These are phyloP conservation scores for Gelatoporia subvermispora DNA, from an alignment of 768 basidiomycete species.

Conservation along the genomic window DNA sequence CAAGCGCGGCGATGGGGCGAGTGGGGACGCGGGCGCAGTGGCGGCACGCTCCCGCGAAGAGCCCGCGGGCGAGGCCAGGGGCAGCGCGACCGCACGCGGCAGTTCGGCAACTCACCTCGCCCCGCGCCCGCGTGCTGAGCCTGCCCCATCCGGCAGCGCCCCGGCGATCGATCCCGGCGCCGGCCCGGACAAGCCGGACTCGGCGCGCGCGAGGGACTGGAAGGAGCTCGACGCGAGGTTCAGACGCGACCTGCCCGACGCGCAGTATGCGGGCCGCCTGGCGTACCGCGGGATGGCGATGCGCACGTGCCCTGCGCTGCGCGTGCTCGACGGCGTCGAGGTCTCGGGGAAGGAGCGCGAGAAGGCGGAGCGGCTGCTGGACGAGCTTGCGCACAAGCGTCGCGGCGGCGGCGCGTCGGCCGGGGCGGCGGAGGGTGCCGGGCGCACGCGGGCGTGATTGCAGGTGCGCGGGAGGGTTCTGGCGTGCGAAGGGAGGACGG, in stretches of 20 bases:
- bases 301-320: slow-evolving; percentile 61
- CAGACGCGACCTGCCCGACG: slow-evolving; percentile 86
- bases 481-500: not conserved
- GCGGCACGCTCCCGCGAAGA: not conserved
- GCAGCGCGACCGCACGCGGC: slow-evolving; percentile 2
- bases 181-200: not conserved
- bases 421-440: no score
- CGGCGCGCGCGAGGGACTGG: slow-evolving; percentile 41
- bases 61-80: not conserved
- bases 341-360: slow-evolving; percentile 79
- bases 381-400: slow-evolving; percentile 10
- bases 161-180: not conserved
- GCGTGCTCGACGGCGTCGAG: slow-evolving; percentile 81
- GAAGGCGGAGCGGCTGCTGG: slow-evolving; percentile 71
- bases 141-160: no score
- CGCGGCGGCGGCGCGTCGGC: slow-evolving; percentile 2
- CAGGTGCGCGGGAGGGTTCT: no score
- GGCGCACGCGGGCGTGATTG: no score
- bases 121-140: no score
- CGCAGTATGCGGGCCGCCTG: slow-evolving; percentile 78
- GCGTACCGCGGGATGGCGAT: slow-evolving; percentile 89
- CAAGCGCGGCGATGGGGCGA: slow-evolving; percentile 8
- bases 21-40: not conserved
- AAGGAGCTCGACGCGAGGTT: slow-evolving; percentile 79
- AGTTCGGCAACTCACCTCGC: slow-evolving; percentile 1